Conservation (phyloP, 2,329 filamentous ascomycete species). For the Triangularia setosa region DNA sequence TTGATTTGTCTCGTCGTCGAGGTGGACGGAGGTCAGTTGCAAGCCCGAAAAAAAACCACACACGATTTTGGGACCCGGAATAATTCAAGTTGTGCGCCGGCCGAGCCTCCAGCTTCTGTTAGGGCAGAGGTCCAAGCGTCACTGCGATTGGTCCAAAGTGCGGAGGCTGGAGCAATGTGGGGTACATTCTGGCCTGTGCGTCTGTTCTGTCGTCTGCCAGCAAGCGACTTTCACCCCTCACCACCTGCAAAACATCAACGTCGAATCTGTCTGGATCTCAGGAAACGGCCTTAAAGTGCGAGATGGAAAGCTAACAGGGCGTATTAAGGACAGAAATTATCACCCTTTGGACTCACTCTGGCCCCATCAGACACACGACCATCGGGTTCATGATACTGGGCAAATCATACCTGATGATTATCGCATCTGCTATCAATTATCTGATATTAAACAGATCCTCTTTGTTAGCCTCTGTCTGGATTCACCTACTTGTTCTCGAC, state of each 20-base stretch:
- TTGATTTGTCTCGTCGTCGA: constrained; percentile 29
- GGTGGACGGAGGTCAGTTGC: constrained; percentile 27
- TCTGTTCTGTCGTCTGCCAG: neutral
- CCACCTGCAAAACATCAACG: neutral
- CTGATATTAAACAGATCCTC: neutral
- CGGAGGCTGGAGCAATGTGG: constrained; percentile 17
- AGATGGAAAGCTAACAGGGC: too few relatives aligned
- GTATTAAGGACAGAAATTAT: neutral
- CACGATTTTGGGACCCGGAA: constrained; percentile 29
- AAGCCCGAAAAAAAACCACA: constrained; percentile 25
- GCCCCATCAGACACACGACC: neutral
- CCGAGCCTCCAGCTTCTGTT: constrained; percentile 19
- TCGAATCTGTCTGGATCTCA: neutral
- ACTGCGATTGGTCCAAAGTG: constrained; percentile 17
- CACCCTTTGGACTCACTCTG: neutral
- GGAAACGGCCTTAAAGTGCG: neutral
- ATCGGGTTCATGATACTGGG: neutral
- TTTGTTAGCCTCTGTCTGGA: neutral
- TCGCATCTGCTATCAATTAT: neutral
- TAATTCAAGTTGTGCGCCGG: constrained; percentile 31
- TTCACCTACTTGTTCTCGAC: neutral
- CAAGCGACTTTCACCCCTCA: neutral
- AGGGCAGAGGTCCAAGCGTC: constrained; percentile 20
- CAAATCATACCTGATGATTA: neutral
- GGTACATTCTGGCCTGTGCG: constrained; percentile 9